Conservation (phyloP, 2,329 filamentous ascomycete genomes). For the Colletotrichum noveboracense region DNA sequence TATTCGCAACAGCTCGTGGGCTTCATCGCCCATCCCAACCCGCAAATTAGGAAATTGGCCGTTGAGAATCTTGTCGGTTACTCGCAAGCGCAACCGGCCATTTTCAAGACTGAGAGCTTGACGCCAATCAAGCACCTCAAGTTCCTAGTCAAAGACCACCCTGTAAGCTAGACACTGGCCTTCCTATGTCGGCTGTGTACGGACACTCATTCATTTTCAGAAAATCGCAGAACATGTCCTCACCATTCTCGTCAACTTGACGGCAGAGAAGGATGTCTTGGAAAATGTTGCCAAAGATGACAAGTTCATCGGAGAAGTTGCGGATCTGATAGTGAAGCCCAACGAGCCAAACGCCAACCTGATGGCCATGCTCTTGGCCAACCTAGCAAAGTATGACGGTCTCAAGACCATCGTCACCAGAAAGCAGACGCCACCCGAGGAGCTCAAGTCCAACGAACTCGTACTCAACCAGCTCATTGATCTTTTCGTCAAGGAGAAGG, state of each 20-base stretch:
- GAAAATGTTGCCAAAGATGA: constrained; percentile 78
- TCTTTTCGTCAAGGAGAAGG: constrained; percentile 90
- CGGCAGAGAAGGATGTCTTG: constrained; percentile 77
- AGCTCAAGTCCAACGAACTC: constrained; percentile 73
- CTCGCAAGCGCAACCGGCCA: constrained; percentile 70
- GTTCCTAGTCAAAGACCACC: constrained; percentile 82
- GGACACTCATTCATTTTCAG: constrained; percentile 43
- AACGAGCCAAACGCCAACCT: constrained; percentile 85
- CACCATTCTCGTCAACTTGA: constrained; percentile 87
- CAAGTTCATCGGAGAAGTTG: constrained; percentile 76
- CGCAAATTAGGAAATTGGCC: constrained; percentile 85
- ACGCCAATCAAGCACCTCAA: constrained; percentile 87
- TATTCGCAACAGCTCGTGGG: constrained; percentile 75
- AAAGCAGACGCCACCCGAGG: constrained; percentile 71
- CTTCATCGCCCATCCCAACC: constrained; percentile 91
- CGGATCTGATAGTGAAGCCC: constrained; percentile 75
- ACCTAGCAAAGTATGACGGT: constrained; percentile 81
- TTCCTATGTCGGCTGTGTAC: background rate
- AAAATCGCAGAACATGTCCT: constrained; percentile 92
- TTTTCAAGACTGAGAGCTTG: constrained; percentile 85
- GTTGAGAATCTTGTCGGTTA: constrained; percentile 88
- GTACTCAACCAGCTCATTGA: constrained; percentile 93
- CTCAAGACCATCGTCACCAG: constrained; percentile 72
- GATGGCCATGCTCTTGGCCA: constrained; percentile 90
- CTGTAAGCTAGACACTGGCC: constrained; percentile 54